Percentiles rank a stretch among this genome's conserved stretches.
phyloP scores from a whole-genome alignment of 768 basidiomycete genomes.

The Mycena amicta region DNA sequence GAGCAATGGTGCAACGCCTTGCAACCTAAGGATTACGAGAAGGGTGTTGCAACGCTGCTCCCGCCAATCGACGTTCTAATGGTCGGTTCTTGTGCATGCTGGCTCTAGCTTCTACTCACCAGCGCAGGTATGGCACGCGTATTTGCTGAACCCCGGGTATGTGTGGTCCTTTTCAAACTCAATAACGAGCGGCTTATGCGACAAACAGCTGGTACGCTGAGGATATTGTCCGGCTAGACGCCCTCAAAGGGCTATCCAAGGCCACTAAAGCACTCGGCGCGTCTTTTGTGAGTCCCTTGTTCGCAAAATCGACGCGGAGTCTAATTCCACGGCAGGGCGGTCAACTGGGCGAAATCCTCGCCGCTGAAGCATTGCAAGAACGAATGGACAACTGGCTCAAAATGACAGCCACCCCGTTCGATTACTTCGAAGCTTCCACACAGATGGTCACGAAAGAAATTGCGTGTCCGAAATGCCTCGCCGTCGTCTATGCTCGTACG shows the following conservation, averaged over 20 bases:
- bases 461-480: conserved; percentile 32
- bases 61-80: conserved; percentile 19
- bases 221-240: conserved; percentile 29
- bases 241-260: conserved; percentile 24
- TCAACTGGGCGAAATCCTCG: conserved; percentile 2
- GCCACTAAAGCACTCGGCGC: conserved; percentile 21
- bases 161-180: conserved; percentile 1
- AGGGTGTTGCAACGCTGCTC: conserved; percentile 12
- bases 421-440: conserved; percentile 18
- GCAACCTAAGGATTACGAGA: conserved; percentile 17
- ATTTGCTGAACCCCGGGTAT: conserved; percentile 32
- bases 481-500: conserved; percentile 29
- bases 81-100: background rate
- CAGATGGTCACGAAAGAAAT: conserved; percentile 22
- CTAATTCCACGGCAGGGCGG: background rate
- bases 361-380: conserved; percentile 7
- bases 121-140: conserved; percentile 39
- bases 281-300: conserved; percentile 21
- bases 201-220: conserved; percentile 35
- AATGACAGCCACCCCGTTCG: conserved; percentile 23
- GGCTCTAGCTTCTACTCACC: background rate
- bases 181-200: background rate
- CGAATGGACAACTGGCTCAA: conserved; percentile 23
- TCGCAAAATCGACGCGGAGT: background rate
- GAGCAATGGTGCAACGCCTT: conserved; percentile 23